These are phyloP conservation scores for Lablab purpureus DNA, from an alignment of 306 rosid species.

Conservation along the genomic window DNA sequence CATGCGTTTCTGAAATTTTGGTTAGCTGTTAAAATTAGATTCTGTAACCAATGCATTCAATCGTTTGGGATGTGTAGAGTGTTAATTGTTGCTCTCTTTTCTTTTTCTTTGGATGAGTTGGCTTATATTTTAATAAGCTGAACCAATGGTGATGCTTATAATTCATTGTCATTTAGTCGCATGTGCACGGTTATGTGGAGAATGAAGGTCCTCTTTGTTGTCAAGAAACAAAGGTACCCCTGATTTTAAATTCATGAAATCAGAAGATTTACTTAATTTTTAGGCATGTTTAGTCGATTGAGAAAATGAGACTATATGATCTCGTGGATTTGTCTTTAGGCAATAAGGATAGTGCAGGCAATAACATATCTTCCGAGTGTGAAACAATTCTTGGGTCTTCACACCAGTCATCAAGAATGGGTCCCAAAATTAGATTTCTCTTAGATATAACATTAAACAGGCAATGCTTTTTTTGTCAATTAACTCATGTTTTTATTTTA, in stretches of 20 bases:
- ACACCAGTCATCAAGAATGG: background rate
- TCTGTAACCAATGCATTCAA: slow-evolving; percentile 27
- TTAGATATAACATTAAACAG: background rate
- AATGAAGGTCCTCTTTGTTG: slow-evolving; percentile 35
- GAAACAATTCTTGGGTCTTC: background rate
- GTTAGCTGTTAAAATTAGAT: slow-evolving; percentile 39
- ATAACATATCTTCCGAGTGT: background rate
- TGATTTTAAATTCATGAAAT: background rate
- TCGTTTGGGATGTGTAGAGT: slow-evolving; percentile 37
- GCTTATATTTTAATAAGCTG: slow-evolving; percentile 24
- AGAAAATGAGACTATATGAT: background rate
- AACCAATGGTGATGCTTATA: slow-evolving; percentile 21
- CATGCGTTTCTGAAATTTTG: slow-evolving; percentile 1
- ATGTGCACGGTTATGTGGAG: slow-evolving; percentile 17
- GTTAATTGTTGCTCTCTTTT: slow-evolving; percentile 9
- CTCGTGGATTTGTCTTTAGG: slow-evolving; percentile 14
- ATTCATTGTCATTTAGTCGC: slow-evolving; percentile 1
- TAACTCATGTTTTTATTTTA: too few species aligned
- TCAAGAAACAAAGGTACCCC: background rate
- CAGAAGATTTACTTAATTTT: background rate
- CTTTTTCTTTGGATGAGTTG: slow-evolving; percentile 22
- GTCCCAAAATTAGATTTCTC: background rate
- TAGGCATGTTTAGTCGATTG: background rate
- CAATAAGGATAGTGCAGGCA: background rate
- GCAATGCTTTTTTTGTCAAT: background rate